Evolutionary conservation across 176 grass and related monocot genomes (phyloP).

Genomic region (Rhynchospora breviuscula): DNA sequence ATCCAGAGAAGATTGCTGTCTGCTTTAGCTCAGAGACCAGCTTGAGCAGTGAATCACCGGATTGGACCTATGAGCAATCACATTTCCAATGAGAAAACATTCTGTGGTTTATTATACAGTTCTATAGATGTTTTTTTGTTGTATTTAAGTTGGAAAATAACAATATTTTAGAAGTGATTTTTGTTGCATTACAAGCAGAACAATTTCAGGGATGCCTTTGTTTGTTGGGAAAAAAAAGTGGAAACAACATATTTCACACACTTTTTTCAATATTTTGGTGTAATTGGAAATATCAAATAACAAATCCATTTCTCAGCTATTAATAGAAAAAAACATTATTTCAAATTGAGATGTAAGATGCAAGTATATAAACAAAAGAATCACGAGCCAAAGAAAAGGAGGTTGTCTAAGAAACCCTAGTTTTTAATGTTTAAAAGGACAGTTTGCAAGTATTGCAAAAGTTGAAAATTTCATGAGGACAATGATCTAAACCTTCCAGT

Average conservation of each 20-base stretch:
- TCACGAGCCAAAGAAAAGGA: background rate
- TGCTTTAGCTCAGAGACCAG: slow-evolving; percentile 85
- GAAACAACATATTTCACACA: too few species aligned
- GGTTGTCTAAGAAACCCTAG: background rate
- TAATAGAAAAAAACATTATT: background rate
- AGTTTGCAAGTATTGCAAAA: background rate
- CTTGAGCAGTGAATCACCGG: slow-evolving; percentile 76
- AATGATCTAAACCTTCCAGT: background rate
- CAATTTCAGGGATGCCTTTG: too few species aligned
- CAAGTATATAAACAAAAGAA: background rate
- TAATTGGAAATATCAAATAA: background rate
- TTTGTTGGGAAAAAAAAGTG: too few species aligned
- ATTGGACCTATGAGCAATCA: slow-evolving; percentile 51
- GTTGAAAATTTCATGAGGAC: background rate
- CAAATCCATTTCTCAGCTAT: background rate
- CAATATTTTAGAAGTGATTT: background rate
- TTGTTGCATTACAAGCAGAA: too few species aligned
- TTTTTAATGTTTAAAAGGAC: background rate
- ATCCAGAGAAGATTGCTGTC: slow-evolving; percentile 89
- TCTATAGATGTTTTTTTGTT: background rate
- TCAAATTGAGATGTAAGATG: background rate
- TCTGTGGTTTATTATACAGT: background rate
- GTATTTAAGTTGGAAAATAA: background rate
- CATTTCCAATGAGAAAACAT: background rate
- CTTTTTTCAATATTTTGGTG: background rate